Conservation (phyloP, 306 rosid species). For the Prunus dulcis region DNA sequence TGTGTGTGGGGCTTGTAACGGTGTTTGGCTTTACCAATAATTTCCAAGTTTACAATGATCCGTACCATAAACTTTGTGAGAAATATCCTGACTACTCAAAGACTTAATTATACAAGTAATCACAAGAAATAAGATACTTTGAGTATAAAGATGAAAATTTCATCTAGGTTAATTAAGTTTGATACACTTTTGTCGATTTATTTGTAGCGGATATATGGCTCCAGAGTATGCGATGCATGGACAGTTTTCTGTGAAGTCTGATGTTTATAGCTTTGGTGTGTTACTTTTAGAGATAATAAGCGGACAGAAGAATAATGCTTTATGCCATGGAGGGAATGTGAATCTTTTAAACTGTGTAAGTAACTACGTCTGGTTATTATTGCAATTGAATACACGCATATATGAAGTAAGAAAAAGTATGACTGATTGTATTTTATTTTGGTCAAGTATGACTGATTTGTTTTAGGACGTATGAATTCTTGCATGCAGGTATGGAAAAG, state of each 20-base stretch:
- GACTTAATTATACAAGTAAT: too few species aligned
- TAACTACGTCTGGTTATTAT: not conserved
- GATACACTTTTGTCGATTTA: not conserved
- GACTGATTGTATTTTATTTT: too few species aligned
- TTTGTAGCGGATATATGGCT: not conserved
- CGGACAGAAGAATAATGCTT: not conserved
- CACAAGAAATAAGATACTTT: too few species aligned
- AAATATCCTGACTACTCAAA: too few species aligned
- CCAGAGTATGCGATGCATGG: not conserved
- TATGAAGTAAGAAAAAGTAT: too few species aligned
- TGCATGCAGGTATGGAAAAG: slow-evolving; percentile 1
- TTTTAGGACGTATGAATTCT: not conserved
- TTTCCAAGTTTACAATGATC: too few species aligned
- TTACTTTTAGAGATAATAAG: not conserved
- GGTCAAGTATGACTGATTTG: too few species aligned
- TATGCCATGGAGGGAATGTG: not conserved
- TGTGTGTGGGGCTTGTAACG: too few species aligned
- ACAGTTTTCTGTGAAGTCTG: not conserved
- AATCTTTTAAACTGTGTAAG: not conserved
- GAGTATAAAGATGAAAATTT: not conserved
- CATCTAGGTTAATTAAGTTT: not conserved
- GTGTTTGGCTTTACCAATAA: too few species aligned
- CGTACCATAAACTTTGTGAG: too few species aligned
- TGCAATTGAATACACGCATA: too few species aligned
- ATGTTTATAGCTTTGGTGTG: slow-evolving; percentile 9